Evolutionary conservation across 305 asterid genomes (phyloP).

Genomic region (Fraxinus latifolia): DNA sequence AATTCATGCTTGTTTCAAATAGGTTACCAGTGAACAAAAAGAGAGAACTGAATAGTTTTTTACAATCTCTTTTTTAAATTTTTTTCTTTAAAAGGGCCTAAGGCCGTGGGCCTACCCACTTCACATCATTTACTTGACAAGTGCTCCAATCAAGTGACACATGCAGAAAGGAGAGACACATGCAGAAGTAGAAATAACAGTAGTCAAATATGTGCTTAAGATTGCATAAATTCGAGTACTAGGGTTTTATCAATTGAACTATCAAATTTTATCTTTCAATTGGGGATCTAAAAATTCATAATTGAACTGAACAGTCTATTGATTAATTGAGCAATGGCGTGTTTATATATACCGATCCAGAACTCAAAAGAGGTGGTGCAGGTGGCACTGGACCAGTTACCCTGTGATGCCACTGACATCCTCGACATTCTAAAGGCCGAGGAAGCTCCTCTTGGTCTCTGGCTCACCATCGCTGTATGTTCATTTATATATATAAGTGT

Average conservation of each 20-base stretch:
- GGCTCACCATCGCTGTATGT: conserved; percentile 89
- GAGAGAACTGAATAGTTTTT: background rate
- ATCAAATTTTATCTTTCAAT: background rate
- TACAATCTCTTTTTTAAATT: background rate
- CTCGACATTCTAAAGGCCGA: conserved; percentile 96
- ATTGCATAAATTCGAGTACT: background rate
- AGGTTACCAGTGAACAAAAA: background rate
- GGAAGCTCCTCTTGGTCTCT: conserved; percentile 94
- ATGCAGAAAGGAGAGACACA: background rate
- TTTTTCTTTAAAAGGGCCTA: background rate
- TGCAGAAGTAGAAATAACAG: background rate
- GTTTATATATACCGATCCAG: conserved; percentile 84
- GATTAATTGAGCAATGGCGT: conserved; percentile 44
- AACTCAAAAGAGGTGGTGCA: conserved; percentile 96
- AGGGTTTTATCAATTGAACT: conserved; percentile 11
- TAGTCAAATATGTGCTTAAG: background rate
- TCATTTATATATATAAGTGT: background rate
- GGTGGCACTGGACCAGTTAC: conserved; percentile 89
- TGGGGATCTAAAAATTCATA: background rate
- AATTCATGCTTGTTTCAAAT: background rate
- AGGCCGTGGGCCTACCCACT: background rate
- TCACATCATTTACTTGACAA: background rate
- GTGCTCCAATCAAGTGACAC: background rate
- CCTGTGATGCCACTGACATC: conserved; percentile 92
- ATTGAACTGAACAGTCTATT: background rate